Conservation (phyloP, 805 yeast genomes). For the Wickerhamiella sergipiensis region DNA sequence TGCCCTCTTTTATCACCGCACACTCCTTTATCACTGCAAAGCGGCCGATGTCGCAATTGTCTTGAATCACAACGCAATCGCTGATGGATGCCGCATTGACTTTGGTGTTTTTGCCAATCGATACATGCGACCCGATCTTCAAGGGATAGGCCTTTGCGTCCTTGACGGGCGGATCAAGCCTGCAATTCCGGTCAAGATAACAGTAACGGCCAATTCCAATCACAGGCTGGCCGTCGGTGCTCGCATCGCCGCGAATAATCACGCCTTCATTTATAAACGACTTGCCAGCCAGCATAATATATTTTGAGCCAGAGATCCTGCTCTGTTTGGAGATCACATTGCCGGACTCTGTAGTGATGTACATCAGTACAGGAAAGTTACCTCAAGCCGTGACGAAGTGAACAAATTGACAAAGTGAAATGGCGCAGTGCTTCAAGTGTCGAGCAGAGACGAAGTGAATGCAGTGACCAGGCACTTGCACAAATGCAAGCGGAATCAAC, state of each 20-base stretch:
- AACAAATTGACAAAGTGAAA: no score
- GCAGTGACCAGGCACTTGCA: no score
- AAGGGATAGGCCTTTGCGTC: constrained; percentile 22
- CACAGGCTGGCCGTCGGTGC: constrained; percentile 20
- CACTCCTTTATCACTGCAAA: constrained; percentile 28
- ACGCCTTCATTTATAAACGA: constrained; percentile 23
- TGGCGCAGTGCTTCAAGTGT: no score
- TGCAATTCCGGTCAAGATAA: constrained; percentile 16
- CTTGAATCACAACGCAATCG: constrained; percentile 25
- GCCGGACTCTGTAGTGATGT: constrained; percentile 22
- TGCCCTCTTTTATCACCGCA: constrained; percentile 21
- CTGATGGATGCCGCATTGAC: constrained; percentile 29
- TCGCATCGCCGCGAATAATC: constrained; percentile 25
- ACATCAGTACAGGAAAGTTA: no score
- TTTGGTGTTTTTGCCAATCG: constrained; percentile 21
- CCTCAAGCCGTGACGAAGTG: no score
- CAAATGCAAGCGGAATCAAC: neutral
- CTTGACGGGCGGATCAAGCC: constrained; percentile 23
- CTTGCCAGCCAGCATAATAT: constrained; percentile 27
- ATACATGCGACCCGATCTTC: constrained; percentile 27
- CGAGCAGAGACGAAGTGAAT: no score
- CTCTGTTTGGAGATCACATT: constrained; percentile 25
- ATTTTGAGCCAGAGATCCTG: constrained; percentile 24
- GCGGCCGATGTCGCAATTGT: constrained; percentile 23
- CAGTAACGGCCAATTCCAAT: constrained; percentile 27